Conservation (phyloP, 2,329 filamentous ascomycete genomes). For the Fusarium coffeatum region DNA sequence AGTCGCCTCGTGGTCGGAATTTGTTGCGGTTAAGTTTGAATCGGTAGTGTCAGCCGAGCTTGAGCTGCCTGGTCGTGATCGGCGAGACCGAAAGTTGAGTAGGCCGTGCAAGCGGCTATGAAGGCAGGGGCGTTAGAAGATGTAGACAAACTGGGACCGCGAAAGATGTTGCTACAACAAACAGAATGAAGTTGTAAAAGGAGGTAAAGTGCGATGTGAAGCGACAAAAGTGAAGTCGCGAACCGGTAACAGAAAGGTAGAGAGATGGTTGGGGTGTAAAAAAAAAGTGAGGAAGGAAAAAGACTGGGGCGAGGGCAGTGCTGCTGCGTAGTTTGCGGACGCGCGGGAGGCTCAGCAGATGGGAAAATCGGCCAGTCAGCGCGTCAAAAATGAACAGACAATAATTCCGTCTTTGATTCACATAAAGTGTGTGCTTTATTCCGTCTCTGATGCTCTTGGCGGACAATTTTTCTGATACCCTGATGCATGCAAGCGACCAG, state of each 20-base stretch:
- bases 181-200: no score
- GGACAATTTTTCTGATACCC: background rate
- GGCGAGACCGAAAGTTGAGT: slow-evolving; percentile 40
- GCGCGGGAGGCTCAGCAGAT: slow-evolving; percentile 28
- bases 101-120: slow-evolving; percentile 41
- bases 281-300: slow-evolving; percentile 17
- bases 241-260: no score
- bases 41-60: slow-evolving; percentile 38
- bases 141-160: background rate
- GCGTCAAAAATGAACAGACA: background rate
- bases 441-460: background rate
- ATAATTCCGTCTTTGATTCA: background rate
- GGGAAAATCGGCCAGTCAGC: background rate
- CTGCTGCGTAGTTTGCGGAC: slow-evolving; percentile 1
- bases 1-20: slow-evolving; percentile 38
- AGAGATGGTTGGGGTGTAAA: slow-evolving; percentile 12
- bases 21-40: slow-evolving; percentile 37
- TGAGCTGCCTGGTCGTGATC: slow-evolving; percentile 37
- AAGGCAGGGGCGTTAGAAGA: slow-evolving; percentile 29
- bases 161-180: background rate
- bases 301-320: slow-evolving; percentile 40
- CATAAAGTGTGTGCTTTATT: background rate
- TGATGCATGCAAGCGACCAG: background rate
- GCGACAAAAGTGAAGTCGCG: background rate
- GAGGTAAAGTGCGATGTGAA: background rate